Percentiles rank a stretch among this genome's conserved stretches.
Conservation (phyloP, 2,329 filamentous ascomycete species). For the Plenodomus lindquistii region DNA sequence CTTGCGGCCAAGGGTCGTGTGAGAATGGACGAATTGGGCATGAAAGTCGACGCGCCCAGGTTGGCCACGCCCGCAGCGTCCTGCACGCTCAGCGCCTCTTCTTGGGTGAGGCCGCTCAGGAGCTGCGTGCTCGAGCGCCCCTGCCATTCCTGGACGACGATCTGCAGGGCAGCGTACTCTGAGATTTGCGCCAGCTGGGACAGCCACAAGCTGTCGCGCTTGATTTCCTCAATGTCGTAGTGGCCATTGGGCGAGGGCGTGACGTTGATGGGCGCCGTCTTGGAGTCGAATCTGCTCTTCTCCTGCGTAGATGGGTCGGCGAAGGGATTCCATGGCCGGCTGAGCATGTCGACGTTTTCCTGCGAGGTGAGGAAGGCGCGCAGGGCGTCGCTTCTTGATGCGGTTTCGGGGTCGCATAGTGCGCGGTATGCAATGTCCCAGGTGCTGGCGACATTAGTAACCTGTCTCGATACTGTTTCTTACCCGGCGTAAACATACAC, state of each 20-base stretch:
- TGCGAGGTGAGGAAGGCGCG: constrained; percentile 72
- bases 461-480: neutral
- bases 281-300: constrained; percentile 76
- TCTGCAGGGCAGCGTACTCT: constrained; percentile 77
- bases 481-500: constrained; percentile 62
- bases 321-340: constrained; percentile 71
- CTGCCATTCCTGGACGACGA: constrained; percentile 84
- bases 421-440: constrained; percentile 62
- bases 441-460: constrained; percentile 57
- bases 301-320: constrained; percentile 63
- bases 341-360: constrained; percentile 69
- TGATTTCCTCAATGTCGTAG: constrained; percentile 77
- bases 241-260: constrained; percentile 67
- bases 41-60: constrained; percentile 57
- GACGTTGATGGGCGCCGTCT: constrained; percentile 84
- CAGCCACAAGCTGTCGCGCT: constrained; percentile 84
- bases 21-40: constrained; percentile 49
- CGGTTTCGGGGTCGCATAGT: constrained; percentile 54
- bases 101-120: constrained; percentile 71
- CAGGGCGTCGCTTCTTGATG: constrained; percentile 48
- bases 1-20: constrained; percentile 27
- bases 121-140: constrained; percentile 74
- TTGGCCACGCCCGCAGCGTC: constrained; percentile 71
- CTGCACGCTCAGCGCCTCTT: constrained; percentile 76
- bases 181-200: constrained; percentile 77